Base-by-base conservation (phyloP, 441 rosid genomes). In the Arabidopsis lyrata region DNA sequence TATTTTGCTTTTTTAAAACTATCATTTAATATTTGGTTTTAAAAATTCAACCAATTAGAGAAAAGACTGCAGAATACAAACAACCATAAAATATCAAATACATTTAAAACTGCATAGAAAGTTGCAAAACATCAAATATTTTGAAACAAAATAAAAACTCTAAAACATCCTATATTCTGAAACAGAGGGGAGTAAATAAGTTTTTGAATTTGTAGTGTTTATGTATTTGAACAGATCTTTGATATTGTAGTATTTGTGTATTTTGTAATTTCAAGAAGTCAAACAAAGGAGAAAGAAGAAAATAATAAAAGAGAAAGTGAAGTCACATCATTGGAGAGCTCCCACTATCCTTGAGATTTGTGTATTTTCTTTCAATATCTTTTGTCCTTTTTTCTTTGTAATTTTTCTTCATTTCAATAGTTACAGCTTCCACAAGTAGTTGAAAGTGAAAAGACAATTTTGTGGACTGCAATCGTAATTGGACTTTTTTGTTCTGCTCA, bases 301-400 rank as follows among this genome's bases (percentile, higher is more conserved):
- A 47, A 47, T 31, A 57, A 59, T 60, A 60, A 61, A 58, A 55
- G 68, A 44, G 31, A 77, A 72, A 52, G 69, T 50, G n/a, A 66
- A 29, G 64, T 66, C 53, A 53, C 77, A 65, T 77, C 61, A 77
- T 16, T 35, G 63, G 56, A 11, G 53, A 72, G 63, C 41, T 66
- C 69, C 77, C 81, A 77, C 77, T 77, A 72, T 61, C 77, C 74
- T 77, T 35, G 81, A 72, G 39, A 72, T 77, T 35, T 72, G 81
- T 77, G 77, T 54, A 41, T 47, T 29, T 44, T 72, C 52, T 41
- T 71, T 6, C 9, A 57, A 38, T 64, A 29, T 31, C 60, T 15
- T n/a, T 70, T 39, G 66, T 76, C 60, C 47, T 58, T 58, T 42
- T 74, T 71, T 58, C 55, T 56, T 53, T 18, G 15, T 5, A 14